A percentile compares a stretch with the other conserved stretches of the same genome.
Conservation (phyloP, 139 green algal species). For the Coelastrella sp. region DNA sequence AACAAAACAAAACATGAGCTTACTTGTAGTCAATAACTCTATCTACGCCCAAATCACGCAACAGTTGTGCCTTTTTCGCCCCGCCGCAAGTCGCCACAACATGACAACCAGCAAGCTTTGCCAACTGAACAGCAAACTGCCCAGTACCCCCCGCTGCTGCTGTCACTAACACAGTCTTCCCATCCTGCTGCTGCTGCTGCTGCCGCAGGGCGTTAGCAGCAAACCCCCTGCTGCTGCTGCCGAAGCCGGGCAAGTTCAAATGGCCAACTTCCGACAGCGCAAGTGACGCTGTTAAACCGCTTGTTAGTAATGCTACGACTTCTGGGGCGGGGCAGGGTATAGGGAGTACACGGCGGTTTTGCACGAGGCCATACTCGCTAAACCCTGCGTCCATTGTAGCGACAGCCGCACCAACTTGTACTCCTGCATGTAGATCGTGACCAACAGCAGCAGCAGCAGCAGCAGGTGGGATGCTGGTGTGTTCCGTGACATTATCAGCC, state of each 20-base stretch:
- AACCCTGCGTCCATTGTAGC: conserved; percentile 81
- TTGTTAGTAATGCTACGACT: conserved; percentile 81
- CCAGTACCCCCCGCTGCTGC: conserved; percentile 94
- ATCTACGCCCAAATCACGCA: conserved; percentile 86
- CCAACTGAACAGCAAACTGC: conserved; percentile 97
- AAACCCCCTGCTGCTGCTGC: conserved; percentile 54
- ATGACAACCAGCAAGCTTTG: conserved; percentile 83
- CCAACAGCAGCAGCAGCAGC: background rate
- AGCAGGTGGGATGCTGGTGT: conserved; percentile 12
- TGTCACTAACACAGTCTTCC: conserved; percentile 93
- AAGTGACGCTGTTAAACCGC: conserved; percentile 92
- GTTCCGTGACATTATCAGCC: no score
- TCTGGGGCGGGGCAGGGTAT: conserved; percentile 69
- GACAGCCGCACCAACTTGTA: conserved; percentile 70
- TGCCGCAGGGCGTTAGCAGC: conserved; percentile 43
- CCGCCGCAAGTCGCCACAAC: conserved; percentile 92
- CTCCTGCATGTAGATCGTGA: conserved; percentile 16
- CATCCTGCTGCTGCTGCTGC: conserved; percentile 55
- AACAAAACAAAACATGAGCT: conserved; percentile 60
- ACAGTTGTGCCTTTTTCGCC: conserved; percentile 81
- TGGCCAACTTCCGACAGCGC: conserved; percentile 43
- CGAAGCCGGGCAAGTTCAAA: conserved; percentile 34
- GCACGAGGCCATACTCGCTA: conserved; percentile 64
- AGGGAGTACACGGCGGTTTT: conserved; percentile 57
- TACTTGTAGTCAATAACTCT: conserved; percentile 89